phyloP scores from a whole-genome alignment of 2,329 filamentous ascomycete genomes.

The Boeremia lycopersici region DNA sequence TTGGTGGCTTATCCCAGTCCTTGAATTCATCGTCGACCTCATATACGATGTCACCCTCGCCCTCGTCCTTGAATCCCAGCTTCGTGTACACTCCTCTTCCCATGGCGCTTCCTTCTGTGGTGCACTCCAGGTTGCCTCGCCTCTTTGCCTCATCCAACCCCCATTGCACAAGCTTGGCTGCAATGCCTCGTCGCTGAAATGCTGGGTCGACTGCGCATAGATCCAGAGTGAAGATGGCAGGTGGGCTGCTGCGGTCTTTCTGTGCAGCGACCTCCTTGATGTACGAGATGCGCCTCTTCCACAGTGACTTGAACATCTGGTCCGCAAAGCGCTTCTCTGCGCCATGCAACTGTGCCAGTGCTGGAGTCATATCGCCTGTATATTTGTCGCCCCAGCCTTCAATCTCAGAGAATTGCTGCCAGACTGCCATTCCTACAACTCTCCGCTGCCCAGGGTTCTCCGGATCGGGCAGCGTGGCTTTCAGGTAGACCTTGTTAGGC shows the following conservation, averaged over 20 bases:
- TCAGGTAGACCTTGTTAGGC: constrained; percentile 60
- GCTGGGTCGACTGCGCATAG: constrained; percentile 57
- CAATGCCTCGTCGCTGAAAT: constrained; percentile 56
- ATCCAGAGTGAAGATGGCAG: constrained; percentile 57
- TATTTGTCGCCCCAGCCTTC: constrained; percentile 55
- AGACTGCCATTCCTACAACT: constrained; percentile 62
- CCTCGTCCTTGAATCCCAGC: constrained; percentile 43
- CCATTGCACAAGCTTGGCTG: constrained; percentile 41
- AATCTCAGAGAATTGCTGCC: constrained; percentile 59
- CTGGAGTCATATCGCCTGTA: constrained; percentile 29
- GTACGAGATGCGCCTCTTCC: constrained; percentile 44
- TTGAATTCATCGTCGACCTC: constrained; percentile 45
- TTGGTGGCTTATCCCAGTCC: constrained; percentile 38
- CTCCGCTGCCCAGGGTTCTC: constrained; percentile 27
- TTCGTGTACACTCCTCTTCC: constrained; percentile 41
- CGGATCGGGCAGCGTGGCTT: constrained; percentile 56
- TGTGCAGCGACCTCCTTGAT: constrained; percentile 49
- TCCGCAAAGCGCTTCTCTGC: constrained; percentile 54
- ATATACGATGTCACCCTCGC: constrained; percentile 36
- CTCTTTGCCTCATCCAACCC: constrained; percentile 44
- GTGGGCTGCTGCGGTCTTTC: constrained; percentile 34
- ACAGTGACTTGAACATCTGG: constrained; percentile 55
- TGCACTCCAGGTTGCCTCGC: constrained; percentile 43
- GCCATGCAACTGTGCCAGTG: constrained; percentile 48
- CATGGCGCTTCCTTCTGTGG: constrained; percentile 46